A percentile compares a stretch with the other conserved stretches of the same genome.
Evolutionary conservation across 768 basidiomycete genomes (phyloP).

Genomic region (Neoboletus brunneissimus): DNA sequence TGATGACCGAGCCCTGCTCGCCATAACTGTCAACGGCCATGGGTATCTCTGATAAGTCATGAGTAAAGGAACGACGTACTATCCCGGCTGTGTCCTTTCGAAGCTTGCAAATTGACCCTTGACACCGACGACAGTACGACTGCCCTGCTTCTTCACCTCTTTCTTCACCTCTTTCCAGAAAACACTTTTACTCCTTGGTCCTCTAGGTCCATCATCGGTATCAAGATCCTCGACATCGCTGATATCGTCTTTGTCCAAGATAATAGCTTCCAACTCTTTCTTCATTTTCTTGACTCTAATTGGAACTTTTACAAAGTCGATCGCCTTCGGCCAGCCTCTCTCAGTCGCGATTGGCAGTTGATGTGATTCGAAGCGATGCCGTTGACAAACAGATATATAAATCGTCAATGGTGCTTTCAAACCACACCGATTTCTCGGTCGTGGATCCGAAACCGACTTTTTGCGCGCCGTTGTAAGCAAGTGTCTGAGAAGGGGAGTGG

Average conservation of each 20-base stretch:
- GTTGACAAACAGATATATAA: constrained; percentile 70
- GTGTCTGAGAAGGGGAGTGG: constrained; percentile 55
- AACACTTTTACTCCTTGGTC: constrained; percentile 42
- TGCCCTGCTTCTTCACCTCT: constrained; percentile 63
- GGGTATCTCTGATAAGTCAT: not conserved
- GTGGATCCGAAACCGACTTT: constrained; percentile 59
- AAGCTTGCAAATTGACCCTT: constrained; percentile 77
- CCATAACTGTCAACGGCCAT: constrained; percentile 60
- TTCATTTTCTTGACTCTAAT: constrained; percentile 54
- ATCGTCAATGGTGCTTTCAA: constrained; percentile 47
- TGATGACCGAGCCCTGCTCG: constrained; percentile 77
- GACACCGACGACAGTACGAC: constrained; percentile 62
- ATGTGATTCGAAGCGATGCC: constrained; percentile 74
- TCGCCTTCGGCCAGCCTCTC: constrained; percentile 74
- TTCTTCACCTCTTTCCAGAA: constrained; percentile 70
- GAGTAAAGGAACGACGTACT: constrained; percentile 51
- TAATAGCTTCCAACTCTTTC: constrained; percentile 44
- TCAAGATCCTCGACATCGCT: constrained; percentile 20
- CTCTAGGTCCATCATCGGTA: constrained; percentile 1
- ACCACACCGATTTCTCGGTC: constrained; percentile 67
- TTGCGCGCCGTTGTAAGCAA: constrained; percentile 51
- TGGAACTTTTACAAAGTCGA: constrained; percentile 59
- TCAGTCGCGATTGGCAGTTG: constrained; percentile 68
- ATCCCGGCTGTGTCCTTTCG: constrained; percentile 83
- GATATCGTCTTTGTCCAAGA: constrained; percentile 41